Base-by-base conservation (phyloP, 306 rosid species). In the Astragalus glycyphyllos region DNA sequence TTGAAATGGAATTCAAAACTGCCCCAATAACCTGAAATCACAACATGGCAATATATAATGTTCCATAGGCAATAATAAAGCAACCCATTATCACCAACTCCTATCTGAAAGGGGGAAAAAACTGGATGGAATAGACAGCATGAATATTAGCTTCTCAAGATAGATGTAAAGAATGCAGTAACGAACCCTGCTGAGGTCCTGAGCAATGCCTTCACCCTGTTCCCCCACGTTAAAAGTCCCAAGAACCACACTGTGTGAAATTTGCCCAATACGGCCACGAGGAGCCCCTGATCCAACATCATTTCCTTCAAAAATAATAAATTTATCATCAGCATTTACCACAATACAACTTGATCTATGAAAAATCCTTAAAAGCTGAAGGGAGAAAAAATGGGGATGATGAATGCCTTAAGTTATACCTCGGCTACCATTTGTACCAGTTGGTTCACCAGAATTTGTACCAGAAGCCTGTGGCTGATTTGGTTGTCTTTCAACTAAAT, bases 211-310 rank as follows among this genome's bases (percentile, higher is more conserved):
- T 85, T 95, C 99, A 77, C 90, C 89, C 82, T 95, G 97, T 17
- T 95, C 99, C 58, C 90, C 99, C 59, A 91, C 86, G 74, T 95
- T 95, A 80, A 91, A 86, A 45, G 97, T 86, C 79, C 99, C 99
- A 7, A 95, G 89, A 82, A 95, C 97, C 58, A 95, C 96, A 78
- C 97, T 95, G 75, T 95, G 99, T 62, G 99, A 88, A 74, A 95
- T 84, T 77, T 91, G 97, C 45, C 97, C 99, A 47, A 86, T 75
- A 50, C 92, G 97, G 53, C 77, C 82, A 51, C 91, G 92, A 68
- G 87, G 87, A 58, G 78, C 79, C 49, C 91, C 92, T 26, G 82
- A 55, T 75, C 67, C 78, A 14, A 80, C 78, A 64, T 95, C 97
- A 65, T 81, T 89, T 65, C 87, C 96, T 84, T 81, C 78, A 51